phyloP scores from a whole-genome alignment of 176 grass and related monocot species.

The Oryza meyeriana region DNA sequence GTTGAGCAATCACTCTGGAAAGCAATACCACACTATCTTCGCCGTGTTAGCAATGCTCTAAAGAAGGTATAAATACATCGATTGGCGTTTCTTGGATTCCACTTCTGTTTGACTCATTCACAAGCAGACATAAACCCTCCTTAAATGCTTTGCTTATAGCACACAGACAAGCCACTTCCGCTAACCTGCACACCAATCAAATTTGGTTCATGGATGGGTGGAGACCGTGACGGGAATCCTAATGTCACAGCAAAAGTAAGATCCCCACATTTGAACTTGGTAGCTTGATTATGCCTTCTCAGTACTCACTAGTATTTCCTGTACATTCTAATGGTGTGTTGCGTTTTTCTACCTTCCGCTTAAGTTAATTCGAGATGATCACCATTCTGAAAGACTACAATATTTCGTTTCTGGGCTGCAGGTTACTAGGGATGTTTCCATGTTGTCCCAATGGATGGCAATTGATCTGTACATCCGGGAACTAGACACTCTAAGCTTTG shows the following conservation, averaged over 20 bases:
- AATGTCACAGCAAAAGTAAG: conserved; percentile 94
- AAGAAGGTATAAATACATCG: conserved; percentile 68
- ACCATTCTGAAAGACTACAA: conserved; percentile 1
- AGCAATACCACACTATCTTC: conserved; percentile 88
- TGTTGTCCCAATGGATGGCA: conserved; percentile 94
- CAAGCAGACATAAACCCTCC: not conserved
- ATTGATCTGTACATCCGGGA: conserved; percentile 80
- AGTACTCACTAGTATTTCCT: not conserved
- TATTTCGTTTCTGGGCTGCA: conserved; percentile 27
- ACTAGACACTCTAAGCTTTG: conserved; percentile 90
- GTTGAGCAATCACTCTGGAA: conserved; percentile 99
- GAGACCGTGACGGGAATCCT: conserved; percentile 92
- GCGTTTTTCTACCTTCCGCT: not conserved
- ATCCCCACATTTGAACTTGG: not conserved
- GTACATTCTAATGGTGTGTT: not conserved
- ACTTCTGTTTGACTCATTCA: conserved; percentile 11
- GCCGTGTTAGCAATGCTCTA: conserved; percentile 85
- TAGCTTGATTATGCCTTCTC: conserved; percentile 3
- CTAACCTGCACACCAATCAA: conserved; percentile 89
- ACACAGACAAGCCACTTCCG: conserved; percentile 88
- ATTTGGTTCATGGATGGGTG: conserved; percentile 98
- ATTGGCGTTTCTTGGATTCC: not conserved
- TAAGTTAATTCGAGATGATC: not conserved
- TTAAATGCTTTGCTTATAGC: conserved; percentile 40
- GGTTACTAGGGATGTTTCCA: conserved; percentile 88